Percentiles rank a stretch among this genome's conserved stretches.
Conservation (phyloP, 2,329 filamentous ascomycete genomes). For the Chrysosphaeria jannelii region DNA sequence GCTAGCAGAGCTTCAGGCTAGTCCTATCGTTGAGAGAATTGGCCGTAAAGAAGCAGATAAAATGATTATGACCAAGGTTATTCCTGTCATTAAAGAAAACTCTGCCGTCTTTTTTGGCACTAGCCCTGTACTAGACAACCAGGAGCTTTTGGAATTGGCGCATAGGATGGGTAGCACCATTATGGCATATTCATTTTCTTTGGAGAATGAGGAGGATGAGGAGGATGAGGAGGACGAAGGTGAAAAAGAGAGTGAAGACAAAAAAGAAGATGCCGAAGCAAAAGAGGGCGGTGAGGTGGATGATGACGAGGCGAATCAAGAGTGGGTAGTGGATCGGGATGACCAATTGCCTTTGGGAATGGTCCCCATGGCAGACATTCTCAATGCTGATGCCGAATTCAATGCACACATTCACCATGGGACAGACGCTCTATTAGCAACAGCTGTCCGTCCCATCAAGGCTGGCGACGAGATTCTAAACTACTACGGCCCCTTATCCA, state of each 20-base stretch:
- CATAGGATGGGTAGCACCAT: slow-evolving; percentile 69
- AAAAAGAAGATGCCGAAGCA: slow-evolving; percentile 29
- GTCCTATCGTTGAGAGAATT: slow-evolving; percentile 45
- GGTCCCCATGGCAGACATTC: slow-evolving; percentile 70
- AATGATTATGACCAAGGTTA: slow-evolving; percentile 27
- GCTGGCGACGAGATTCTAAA: slow-evolving; percentile 57
- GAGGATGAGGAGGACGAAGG: slow-evolving; percentile 2
- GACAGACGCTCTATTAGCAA: slow-evolving; percentile 33
- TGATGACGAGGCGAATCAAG: slow-evolving; percentile 34
- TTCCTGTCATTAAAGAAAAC: slow-evolving; percentile 18
- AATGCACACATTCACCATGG: slow-evolving; percentile 34
- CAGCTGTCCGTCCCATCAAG: slow-evolving; percentile 33
- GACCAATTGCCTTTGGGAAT: slow-evolving; percentile 39
- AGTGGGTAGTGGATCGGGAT: slow-evolving; percentile 31
- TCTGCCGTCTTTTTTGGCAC: slow-evolving; percentile 15
- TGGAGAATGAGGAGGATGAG: slow-evolving; percentile 28
- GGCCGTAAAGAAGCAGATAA: slow-evolving; percentile 41
- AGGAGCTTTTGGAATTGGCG: slow-evolving; percentile 20
- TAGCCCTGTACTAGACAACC: slow-evolving; percentile 10
- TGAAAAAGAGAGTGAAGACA: too few relatives aligned
- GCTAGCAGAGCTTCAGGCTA: slow-evolving; percentile 42
- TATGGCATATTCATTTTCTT: slow-evolving; percentile 61
- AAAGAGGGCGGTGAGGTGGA: slow-evolving; percentile 18
- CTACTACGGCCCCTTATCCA: slow-evolving; percentile 63
- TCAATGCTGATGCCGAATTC: slow-evolving; percentile 71